Base-by-base conservation (phyloP, 1,284 basidiomycete species). In the Sporisorium reilianum region DNA sequence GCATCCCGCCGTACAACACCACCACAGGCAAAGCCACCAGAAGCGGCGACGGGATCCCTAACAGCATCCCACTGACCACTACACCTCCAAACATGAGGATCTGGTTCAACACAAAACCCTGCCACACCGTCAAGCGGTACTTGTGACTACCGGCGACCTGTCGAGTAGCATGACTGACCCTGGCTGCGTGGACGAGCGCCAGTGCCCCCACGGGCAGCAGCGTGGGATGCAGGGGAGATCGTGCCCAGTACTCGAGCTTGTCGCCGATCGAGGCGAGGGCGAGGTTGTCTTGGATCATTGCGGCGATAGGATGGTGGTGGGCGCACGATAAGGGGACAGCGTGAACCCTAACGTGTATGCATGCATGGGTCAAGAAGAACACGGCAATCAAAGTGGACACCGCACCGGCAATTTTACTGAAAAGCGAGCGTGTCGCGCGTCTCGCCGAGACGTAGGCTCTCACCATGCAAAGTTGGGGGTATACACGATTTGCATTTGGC, bases 1-100 rank as follows among this genome's bases (percentile, higher is more conserved):
- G 80, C 30, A 77, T 53, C 1, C 52, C 60, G n/a, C 73, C 65
- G 45, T 82, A 82, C 30, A 80, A n/a, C 14, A 55, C 52, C 22
- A 80, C 64, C 20, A 77, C 57, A 30, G 63, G 46, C 42, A 67
- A 73, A 12, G 74, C 68, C 14, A 62, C 38, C 8, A 82, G 38
- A 23, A 82, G 25, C 11, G 79, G 77, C 32, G 63, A 64, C n/a
- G 75, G 70, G 22, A 69, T 50, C 0, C 66, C 79, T 10, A 80
- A 50, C 26, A 78, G 48, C 38, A 78, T 28, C 0, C 60, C 55
- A 25, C 64, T 67, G 22, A 77, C 14, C 3, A 64, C 30, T 0
- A 67, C 62, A 40, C 75, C 69, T n/a, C 73, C 77, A 58, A 82
- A 80, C 54, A 82, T 72, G 34, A 80, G 58, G 25, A 79, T 70